Conservation (phyloP, 768 basidiomycete genomes). For the Dioszegia aurantiaca region DNA sequence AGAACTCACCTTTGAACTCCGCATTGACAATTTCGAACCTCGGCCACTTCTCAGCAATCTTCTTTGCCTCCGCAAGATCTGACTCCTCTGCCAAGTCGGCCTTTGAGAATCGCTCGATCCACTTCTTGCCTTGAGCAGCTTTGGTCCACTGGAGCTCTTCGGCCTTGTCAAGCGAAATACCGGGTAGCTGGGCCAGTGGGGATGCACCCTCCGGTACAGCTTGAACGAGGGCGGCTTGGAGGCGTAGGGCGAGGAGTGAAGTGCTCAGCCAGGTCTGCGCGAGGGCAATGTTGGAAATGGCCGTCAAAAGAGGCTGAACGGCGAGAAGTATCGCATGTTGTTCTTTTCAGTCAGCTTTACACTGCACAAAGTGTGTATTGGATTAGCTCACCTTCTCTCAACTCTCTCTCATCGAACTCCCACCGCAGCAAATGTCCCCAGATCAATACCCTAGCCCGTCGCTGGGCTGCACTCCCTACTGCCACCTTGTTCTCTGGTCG, state of each 20-base stretch:
- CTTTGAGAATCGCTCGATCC: slow-evolving; percentile 52
- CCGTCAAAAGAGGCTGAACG: slow-evolving; percentile 69
- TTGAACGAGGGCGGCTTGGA: slow-evolving; percentile 80
- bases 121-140: slow-evolving; percentile 56
- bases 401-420: slow-evolving; percentile 57
- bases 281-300: slow-evolving; percentile 74
- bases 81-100: slow-evolving; percentile 25
- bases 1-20: slow-evolving; percentile 73
- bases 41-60: slow-evolving; percentile 64
- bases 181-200: slow-evolving; percentile 73
- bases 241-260: slow-evolving; percentile 71
- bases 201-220: slow-evolving; percentile 59
- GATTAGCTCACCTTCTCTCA: slow-evolving; percentile 71
- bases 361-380: too few species aligned
- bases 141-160: slow-evolving; percentile 36
- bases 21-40: slow-evolving; percentile 69
- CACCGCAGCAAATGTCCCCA: slow-evolving; percentile 80
- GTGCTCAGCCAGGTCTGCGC: slow-evolving; percentile 86
- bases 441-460: slow-evolving; percentile 65
- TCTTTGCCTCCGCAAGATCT: slow-evolving; percentile 58
- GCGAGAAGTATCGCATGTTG: slow-evolving; percentile 64
- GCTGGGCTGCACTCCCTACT: slow-evolving; percentile 48
- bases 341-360: slow-evolving; percentile 56
- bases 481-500: slow-evolving; percentile 31
- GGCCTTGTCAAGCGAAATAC: slow-evolving; percentile 57